These are phyloP conservation scores for Botryotinia narcissicola DNA, from an alignment of 2,329 filamentous ascomycete genomes.

Conservation along the genomic window DNA sequence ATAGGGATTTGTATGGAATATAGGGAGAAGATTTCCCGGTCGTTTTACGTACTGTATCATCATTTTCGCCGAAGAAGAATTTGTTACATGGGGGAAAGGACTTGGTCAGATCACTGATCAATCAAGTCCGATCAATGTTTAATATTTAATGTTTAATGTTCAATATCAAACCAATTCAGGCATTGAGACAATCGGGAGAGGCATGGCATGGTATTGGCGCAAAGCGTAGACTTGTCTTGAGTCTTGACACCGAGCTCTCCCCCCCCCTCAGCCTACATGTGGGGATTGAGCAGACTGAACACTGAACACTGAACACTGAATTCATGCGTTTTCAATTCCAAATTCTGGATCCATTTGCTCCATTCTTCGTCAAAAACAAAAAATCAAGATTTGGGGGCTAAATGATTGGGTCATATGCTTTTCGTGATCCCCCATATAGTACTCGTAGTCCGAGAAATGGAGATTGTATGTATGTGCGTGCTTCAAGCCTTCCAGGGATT, in stretches of 20 bases:
- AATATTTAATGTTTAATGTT: neutral
- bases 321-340: conserved; percentile 8
- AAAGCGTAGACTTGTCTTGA: neutral
- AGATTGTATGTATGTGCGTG: neutral
- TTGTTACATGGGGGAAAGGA: neutral
- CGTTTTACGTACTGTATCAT: conserved; percentile 20
- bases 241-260: neutral
- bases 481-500: conserved; percentile 11
- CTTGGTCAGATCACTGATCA: conserved; percentile 2
- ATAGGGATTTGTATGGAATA: neutral
- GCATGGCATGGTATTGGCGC: neutral
- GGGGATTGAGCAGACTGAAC: neutral
- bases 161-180: neutral
- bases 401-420: conserved; percentile 13
- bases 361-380: neutral
- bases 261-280: neutral
- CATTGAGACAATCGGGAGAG: neutral
- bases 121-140: neutral
- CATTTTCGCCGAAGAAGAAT: conserved; percentile 17
- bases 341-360: neutral
- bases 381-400: neutral
- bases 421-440: conserved; percentile 4
- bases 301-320: neutral
- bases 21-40: conserved; percentile 10
- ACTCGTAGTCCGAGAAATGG: conserved; percentile 5